Base-by-base conservation (phyloP, 1,284 basidiomycete species). In the Tranzscheliella williamsii region DNA sequence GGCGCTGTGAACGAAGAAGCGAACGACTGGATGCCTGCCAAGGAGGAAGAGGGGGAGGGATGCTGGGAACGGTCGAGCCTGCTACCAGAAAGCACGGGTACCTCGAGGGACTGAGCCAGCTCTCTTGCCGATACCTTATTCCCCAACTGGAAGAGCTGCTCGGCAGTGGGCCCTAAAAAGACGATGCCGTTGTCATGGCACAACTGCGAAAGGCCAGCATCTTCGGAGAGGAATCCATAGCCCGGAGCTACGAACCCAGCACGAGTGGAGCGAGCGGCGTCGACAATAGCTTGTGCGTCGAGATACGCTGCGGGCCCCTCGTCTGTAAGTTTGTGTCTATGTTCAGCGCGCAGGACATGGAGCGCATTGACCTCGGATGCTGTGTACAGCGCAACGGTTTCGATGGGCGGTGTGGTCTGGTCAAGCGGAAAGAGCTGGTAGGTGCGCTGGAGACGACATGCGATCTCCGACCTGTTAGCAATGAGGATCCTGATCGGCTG, bases 241-340 rank as follows among this genome's bases (percentile, higher is more conserved):
- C 57, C 57, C 0, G 57, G 57, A 3, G 60, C 65, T 5, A 67
- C 30, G 5, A 42, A 58, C 52, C 85, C 82, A 4, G 84, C 86
- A 22, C 79, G 83, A 42, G 48, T 67, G 67, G 79, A 78, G 4
- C 78, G 74, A 43, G 77, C 78, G 61, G 82, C 83, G 24, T 84
- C 79, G 1, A 79, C 63, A 7, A 85, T 54, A 17, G 86, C 33
- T 6, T 31, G n/a, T 7, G 22, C 35, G 32, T 69, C 54, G n/a
- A 69, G 45, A 38, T 63, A 69, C 12, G 63, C 54, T 18, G 76
- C 31, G 4, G 63, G 50, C 3, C 64, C 66, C 9, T 53, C 34
- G 23, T 29, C 29, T 73, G 31, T 84, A 75, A 61, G 42, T 11
- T 27, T 41, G 11, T 49, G 40, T 1, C 42, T 26, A 4, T 15